Conservation (phyloP, 805 yeast species). For the Ogataea philodendri region DNA sequence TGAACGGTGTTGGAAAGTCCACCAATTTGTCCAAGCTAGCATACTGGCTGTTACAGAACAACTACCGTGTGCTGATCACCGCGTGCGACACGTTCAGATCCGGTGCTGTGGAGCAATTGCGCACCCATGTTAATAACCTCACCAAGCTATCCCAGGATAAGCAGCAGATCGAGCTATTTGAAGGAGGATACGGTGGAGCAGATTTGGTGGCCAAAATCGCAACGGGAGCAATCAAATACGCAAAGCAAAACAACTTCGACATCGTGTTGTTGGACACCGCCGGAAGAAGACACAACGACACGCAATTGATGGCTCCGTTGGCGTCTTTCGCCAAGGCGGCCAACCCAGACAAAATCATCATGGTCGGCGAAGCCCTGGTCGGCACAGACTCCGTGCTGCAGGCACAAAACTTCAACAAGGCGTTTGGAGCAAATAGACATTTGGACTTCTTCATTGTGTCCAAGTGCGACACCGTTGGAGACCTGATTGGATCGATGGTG, state of each 20-base stretch:
- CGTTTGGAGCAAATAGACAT: constrained; percentile 79
- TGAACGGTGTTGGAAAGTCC: constrained; percentile 97
- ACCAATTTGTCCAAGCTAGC: constrained; percentile 93
- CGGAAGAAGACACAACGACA: constrained; percentile 94
- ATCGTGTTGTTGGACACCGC: constrained; percentile 95
- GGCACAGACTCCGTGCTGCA: constrained; percentile 97
- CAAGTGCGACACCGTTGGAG: constrained; percentile 97
- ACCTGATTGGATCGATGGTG: constrained; percentile 92
- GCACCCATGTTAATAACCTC: constrained; percentile 88
- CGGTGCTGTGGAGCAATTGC: constrained; percentile 97
- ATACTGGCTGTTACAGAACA: constrained; percentile 91
- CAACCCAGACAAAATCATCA: constrained; percentile 90
- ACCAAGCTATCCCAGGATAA: constrained; percentile 55
- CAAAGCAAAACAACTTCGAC: constrained; percentile 66
- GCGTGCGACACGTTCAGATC: constrained; percentile 98
- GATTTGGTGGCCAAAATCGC: constrained; percentile 91
- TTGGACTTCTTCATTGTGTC: constrained; percentile 90
- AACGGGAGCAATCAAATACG: constrained; percentile 82
- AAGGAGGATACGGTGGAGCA: constrained; percentile 97
- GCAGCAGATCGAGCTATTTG: constrained; percentile 69
- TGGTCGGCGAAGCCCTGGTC: constrained; percentile 98
- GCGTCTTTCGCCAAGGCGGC: constrained; percentile 96
- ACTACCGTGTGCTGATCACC: constrained; percentile 80
- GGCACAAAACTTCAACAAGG: constrained; percentile 88
- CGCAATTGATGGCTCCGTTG: constrained; percentile 90